These are phyloP conservation scores for Orbilia quercus DNA, from an alignment of 2,329 filamentous ascomycete genomes.

Conservation along the genomic window DNA sequence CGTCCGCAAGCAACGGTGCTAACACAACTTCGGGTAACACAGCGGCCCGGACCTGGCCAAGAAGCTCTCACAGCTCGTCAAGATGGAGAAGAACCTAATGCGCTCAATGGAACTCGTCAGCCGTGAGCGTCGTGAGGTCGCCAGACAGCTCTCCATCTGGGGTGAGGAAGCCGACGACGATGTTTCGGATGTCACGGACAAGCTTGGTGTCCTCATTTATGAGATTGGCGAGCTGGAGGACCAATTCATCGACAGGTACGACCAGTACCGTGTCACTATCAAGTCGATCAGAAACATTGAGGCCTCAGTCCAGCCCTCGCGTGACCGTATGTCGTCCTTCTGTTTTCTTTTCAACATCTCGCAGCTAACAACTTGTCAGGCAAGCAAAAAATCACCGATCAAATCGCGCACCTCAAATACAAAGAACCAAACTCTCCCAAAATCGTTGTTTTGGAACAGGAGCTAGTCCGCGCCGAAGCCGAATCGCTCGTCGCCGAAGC, in stretches of 20 bases:
- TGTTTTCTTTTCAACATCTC: too few species aligned
- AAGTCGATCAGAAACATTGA: conserved; percentile 99
- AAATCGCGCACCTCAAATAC: conserved; percentile 99
- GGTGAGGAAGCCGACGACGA: conserved; percentile 95
- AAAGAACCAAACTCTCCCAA: conserved; percentile 98
- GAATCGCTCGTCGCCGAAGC: conserved; percentile 99
- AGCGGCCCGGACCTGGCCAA: conserved; percentile 85
- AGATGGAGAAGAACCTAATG: conserved; percentile 99
- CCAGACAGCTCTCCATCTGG: conserved; percentile 99
- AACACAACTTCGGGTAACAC: conserved; percentile 55
- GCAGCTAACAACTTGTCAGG: conserved; percentile 67
- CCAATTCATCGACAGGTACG: conserved; percentile 97
- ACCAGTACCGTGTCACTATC: conserved; percentile 98
- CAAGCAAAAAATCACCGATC: conserved; percentile 99
- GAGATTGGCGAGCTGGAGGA: conserved; percentile 98
- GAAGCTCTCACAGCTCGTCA: conserved; percentile 96
- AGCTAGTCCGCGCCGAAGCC: conserved; percentile 96
- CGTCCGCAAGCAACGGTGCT: conserved; percentile 29
- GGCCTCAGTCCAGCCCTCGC: conserved; percentile 95
- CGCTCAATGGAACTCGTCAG: conserved; percentile 95
- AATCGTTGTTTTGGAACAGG: conserved; percentile 97
- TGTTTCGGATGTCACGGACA: conserved; percentile 98
- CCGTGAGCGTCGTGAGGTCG: conserved; percentile 97
- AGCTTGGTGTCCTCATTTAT: conserved; percentile 96
- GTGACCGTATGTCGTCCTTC: conserved; percentile 86